A percentile compares a stretch with the other conserved stretches of the same genome.
These are phyloP conservation scores for Thraustotheca clavata DNA, from an alignment of 352 stramenopile species.

Conservation along the genomic window DNA sequence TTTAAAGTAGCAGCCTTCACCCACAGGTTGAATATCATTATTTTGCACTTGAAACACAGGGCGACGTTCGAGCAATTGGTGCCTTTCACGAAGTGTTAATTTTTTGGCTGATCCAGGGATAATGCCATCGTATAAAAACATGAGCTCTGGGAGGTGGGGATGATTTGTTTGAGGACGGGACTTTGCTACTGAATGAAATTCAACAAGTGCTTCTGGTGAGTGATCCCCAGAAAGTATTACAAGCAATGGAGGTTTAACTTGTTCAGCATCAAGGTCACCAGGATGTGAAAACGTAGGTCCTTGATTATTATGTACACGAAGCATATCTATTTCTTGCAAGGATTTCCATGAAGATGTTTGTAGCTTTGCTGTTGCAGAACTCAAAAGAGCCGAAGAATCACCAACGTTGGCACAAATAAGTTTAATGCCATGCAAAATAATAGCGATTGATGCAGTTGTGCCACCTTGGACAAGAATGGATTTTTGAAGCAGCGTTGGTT, in stretches of 20 bases:
- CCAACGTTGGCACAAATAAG: constrained; percentile 79
- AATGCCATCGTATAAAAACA: constrained; percentile 81
- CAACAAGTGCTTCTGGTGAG: constrained; percentile 56
- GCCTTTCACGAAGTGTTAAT: constrained; percentile 8
- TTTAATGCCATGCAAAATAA: constrained; percentile 58
- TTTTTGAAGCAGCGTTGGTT: constrained; percentile 28
- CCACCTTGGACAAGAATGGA: constrained; percentile 81
- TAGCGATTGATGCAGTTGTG: constrained; percentile 76
- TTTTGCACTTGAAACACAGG: constrained; percentile 33
- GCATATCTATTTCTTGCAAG: not conserved
- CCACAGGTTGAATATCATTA: constrained; percentile 31
- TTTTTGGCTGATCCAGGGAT: not conserved
- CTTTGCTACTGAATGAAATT: constrained; percentile 57
- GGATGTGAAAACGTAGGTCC: not conserved
- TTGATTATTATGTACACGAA: not conserved
- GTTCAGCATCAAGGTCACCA: constrained; percentile 19
- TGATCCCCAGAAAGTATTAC: constrained; percentile 79
- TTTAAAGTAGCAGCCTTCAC: constrained; percentile 74
- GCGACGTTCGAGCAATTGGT: constrained; percentile 13
- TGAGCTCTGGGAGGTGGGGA: constrained; percentile 41
- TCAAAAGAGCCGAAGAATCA: constrained; percentile 54
- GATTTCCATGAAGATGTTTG: constrained; percentile 4
- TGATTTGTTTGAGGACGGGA: constrained; percentile 28
- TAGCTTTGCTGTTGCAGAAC: not conserved
- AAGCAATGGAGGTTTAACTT: constrained; percentile 21